Conservation (phyloP, 495 filamentous ascomycete genomes). For the Xylaria cubensis region DNA sequence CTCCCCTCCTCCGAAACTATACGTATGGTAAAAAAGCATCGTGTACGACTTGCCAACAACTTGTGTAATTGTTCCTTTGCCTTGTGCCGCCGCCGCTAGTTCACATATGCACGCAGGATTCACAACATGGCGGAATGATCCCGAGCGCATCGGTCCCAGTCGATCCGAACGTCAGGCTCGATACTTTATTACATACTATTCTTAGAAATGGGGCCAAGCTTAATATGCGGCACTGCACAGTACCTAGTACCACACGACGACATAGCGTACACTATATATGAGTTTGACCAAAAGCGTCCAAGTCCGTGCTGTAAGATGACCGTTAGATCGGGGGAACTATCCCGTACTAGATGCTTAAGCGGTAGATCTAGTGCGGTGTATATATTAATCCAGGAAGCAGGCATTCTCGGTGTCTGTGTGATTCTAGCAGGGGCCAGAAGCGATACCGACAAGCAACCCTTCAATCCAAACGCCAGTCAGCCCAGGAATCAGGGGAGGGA, state of each 20-base stretch:
- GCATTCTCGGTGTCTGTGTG: slow-evolving; percentile 16
- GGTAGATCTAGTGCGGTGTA: slow-evolving; percentile 24
- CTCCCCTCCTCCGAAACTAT: background rate
- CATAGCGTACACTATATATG: background rate
- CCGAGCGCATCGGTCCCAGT: slow-evolving; percentile 19
- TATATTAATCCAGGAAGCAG: slow-evolving; percentile 10
- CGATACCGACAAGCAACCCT: slow-evolving; percentile 18
- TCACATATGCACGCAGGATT: slow-evolving; percentile 6
- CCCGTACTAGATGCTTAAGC: slow-evolving; percentile 14
- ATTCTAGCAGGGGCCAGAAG: background rate
- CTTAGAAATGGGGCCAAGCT: slow-evolving; percentile 23
- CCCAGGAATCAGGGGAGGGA: slow-evolving; percentile 19
- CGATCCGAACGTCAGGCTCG: slow-evolving; percentile 24
- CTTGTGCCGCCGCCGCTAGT: slow-evolving; percentile 7
- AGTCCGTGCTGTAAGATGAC: slow-evolving; percentile 15
- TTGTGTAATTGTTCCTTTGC: background rate
- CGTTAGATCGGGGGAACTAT: slow-evolving; percentile 22
- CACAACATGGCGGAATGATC: slow-evolving; percentile 21
- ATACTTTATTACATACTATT: slow-evolving; percentile 21
- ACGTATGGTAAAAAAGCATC: too few species aligned
- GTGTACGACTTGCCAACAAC: background rate
- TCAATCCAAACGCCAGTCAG: background rate
- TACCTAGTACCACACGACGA: slow-evolving; percentile 1
- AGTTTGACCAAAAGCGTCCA: slow-evolving; percentile 7
- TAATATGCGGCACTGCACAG: slow-evolving; percentile 14